Percentiles rank a stretch among this genome's conserved stretches.
These are phyloP conservation scores for Isatis tinctoria DNA, from an alignment of 345 rosid genomes.

Conservation along the genomic window DNA sequence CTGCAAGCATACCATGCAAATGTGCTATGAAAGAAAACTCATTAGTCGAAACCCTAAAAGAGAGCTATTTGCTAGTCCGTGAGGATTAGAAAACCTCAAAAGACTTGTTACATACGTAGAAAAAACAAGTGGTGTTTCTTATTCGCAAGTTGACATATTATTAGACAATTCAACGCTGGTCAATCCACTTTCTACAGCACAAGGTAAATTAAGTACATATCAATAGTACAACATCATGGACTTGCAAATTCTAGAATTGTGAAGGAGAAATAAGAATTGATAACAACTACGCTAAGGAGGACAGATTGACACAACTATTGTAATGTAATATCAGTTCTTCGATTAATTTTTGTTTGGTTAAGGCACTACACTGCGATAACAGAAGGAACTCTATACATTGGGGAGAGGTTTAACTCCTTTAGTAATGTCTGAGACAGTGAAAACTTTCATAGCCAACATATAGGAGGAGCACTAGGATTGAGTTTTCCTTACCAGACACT, in stretches of 20 bases:
- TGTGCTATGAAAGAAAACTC: neutral
- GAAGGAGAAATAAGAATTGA: neutral
- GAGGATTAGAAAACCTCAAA: neutral
- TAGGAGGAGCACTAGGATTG: neutral
- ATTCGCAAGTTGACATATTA: neutral
- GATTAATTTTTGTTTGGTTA: neutral
- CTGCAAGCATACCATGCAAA: neutral
- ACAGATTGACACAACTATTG: neutral
- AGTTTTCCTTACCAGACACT: slow-evolving; percentile 71
- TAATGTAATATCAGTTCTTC: neutral
- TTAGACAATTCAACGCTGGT: neutral
- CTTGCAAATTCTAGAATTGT: neutral
- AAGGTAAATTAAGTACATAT: neutral
- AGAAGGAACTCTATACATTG: neutral
- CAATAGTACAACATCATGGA: neutral
- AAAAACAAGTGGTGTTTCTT: neutral
- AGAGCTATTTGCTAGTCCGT: neutral
- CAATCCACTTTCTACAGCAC: neutral
- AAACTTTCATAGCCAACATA: neutral
- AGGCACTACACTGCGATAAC: neutral
- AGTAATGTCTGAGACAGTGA: neutral
- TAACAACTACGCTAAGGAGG: neutral
- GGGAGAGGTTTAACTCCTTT: neutral
- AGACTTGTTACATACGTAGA: neutral
- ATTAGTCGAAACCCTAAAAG: neutral